Base-by-base conservation (phyloP, 2,329 filamentous ascomycete species). In the Aspergillus carbonarius region DNA sequence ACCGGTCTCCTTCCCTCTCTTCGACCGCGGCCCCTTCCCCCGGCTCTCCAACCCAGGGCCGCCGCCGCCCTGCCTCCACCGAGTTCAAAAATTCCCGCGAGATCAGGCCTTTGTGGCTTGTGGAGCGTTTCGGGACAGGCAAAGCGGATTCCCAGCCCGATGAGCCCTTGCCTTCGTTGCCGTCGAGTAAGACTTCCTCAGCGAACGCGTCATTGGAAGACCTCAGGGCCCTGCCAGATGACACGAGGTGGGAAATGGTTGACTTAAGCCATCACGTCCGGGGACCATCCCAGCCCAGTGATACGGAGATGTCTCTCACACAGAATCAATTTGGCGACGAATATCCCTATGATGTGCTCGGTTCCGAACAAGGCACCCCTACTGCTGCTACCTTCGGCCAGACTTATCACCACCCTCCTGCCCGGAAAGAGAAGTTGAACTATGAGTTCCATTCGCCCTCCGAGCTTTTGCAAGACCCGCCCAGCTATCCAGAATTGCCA, bases 31-130 rank as follows among this genome's bases (percentile, higher is more conserved):
- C 71, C 39, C 66, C 68, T 12, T 68, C 74, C 30, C 73, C 74
- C n/a, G 72, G 63, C 17, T 81, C 80, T 7, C 81, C 81, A 25
- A 74, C 70, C n/a, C 70, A 71, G 48, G 60, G 72, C 12, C 76
- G 79, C 60, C 72, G 74, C 47, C 79, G 82, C 35, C 74, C 78
- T 0, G 76, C 74, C 54, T 85, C 82, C 1, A 76, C 77, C 4
- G 82, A 85, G 61, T 84, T 84, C 68, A 80, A 76, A 60, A 75
- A 74, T 35, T 78, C 74, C 17, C 84, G 84, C 55, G 91, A 95
- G 70, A 88, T 93, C 68, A 88, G 90, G 65, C 93, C 93, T 0
- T 78, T 97, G 8, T 93, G 90, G 74, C 86, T 96, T 20, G 85
- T 96, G 6, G 90, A 96, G 72, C 86, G 81, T 30, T 84, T 82